Evolutionary conservation across 495 filamentous ascomycete genomes (phyloP).

Genomic region (Evansstolkia leycettana): DNA sequence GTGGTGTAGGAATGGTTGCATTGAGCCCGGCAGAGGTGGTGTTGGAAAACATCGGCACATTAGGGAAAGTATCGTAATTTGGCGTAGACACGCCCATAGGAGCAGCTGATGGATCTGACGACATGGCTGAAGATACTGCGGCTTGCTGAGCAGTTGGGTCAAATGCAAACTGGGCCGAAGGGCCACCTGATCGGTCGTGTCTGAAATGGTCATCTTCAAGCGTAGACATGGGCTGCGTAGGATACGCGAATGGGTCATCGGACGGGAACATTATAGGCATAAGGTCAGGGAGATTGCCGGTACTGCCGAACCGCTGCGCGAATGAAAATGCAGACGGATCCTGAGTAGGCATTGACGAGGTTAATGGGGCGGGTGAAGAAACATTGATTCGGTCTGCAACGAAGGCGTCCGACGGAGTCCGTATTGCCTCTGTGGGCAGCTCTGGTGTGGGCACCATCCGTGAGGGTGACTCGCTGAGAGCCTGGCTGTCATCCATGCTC

Average conservation of each 20-base stretch:
- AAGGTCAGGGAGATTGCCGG: slow-evolving; percentile 51
- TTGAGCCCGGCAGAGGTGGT: slow-evolving; percentile 4
- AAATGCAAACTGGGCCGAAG: slow-evolving; percentile 5
- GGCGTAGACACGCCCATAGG: slow-evolving; percentile 13
- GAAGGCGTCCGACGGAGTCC: slow-evolving; percentile 16
- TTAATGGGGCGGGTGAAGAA: slow-evolving; percentile 11
- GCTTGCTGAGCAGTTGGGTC: slow-evolving; percentile 1
- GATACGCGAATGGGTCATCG: slow-evolving; percentile 80
- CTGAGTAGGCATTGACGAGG: slow-evolving; percentile 5
- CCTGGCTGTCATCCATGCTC: slow-evolving; percentile 23
- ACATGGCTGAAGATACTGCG: too few species aligned
- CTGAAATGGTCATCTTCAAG: slow-evolving; percentile 41
- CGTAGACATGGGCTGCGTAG: slow-evolving; percentile 66
- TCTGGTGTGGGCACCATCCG: slow-evolving; percentile 9
- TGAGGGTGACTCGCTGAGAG: not conserved
- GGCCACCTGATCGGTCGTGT: slow-evolving; percentile 13
- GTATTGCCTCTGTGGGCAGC: slow-evolving; percentile 19
- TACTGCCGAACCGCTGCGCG: slow-evolving; percentile 21
- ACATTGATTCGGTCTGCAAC: slow-evolving; percentile 6
- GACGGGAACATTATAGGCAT: slow-evolving; percentile 89
- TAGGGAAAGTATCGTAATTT: slow-evolving; percentile 16
- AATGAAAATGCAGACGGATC: slow-evolving; percentile 13
- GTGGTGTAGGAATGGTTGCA: not conserved
- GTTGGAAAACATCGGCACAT: slow-evolving; percentile 15
- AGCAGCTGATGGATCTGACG: slow-evolving; percentile 3